Evolutionary conservation across 2,329 filamentous ascomycete genomes (phyloP), one percentile per base, ranked within the genome.

Genomic region (Fusarium sp.): DNA sequence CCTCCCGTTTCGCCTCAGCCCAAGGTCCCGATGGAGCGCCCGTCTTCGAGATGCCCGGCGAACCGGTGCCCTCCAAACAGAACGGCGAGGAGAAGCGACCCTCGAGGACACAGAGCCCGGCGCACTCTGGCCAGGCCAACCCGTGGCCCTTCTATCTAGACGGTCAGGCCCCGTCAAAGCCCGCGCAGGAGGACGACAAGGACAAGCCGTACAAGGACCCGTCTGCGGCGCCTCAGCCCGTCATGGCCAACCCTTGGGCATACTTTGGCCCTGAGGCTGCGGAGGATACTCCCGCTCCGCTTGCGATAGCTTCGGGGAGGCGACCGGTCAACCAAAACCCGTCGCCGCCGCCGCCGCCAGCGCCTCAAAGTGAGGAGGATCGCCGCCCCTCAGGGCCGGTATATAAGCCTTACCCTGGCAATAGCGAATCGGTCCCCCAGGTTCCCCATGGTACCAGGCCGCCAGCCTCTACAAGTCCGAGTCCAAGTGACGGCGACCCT

Each of bases 31-130:
- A 76, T 63, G 77, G 74, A 45, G 65, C 66, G 38, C 71, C 76
- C 47, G 67, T 79, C 61, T 83, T 81, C 52, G 82, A 83, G 65
- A 81, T 83, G 80, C 45, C 78, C 7, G 78, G 74, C 69, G 81
- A 83, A 57, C 68, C 65, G 18, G 58, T 68, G 42, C 61, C 56
- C 65, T 13, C 27, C 27, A 31, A 52, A 2, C 25, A 50, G 25
- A 10, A 50, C 22, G 57, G 36, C n/a, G 59, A 73, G 16, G 50
- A 66, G 61, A 65, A 36, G 9, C 59, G 22, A 42, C 63, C 67
- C 1, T 56, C 56, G 40, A 65, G 50, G 18, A 54, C 57, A 25
- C 61, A 66, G 25, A 63, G 27, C 20, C 56, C 56, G 25, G 31
- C 54, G 31, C 54, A 57, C 33, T 42, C 64, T 20, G 57, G 40